These are phyloP conservation scores for Alnus glutinosa DNA, from an alignment of 306 rosid genomes.

Conservation along the genomic window DNA sequence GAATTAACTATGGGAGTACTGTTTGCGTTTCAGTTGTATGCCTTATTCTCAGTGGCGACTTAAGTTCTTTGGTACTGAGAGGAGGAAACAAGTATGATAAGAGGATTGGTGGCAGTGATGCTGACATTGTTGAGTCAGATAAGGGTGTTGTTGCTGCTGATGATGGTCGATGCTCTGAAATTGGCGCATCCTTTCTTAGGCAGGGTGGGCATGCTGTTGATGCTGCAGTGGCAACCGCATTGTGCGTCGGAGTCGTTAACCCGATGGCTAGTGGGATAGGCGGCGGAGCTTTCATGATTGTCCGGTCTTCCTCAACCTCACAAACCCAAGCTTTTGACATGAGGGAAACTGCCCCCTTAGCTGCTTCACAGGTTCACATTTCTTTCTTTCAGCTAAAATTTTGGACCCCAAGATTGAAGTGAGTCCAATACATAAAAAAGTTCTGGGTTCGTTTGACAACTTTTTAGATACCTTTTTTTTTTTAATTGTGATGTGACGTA, in stretches of 20 bases:
- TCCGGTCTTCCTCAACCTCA: slow-evolving; percentile 58
- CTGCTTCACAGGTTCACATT: slow-evolving; percentile 78
- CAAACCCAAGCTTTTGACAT: slow-evolving; percentile 69
- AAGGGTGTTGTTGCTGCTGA: slow-evolving; percentile 90
- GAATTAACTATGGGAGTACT: neutral
- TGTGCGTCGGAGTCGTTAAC: slow-evolving; percentile 79
- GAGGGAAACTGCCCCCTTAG: slow-evolving; percentile 93
- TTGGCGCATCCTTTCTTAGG: slow-evolving; percentile 73
- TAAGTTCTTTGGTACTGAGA: slow-evolving; percentile 28
- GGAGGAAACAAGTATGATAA: slow-evolving; percentile 22
- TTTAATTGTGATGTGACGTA: too few species aligned
- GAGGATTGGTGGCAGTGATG: slow-evolving; percentile 10
- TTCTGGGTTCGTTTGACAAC: too few species aligned
- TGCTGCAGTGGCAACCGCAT: slow-evolving; percentile 87
- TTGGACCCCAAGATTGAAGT: neutral
- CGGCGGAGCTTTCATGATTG: slow-evolving; percentile 83
- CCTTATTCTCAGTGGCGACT: slow-evolving; percentile 35
- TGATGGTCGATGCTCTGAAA: slow-evolving; percentile 73
- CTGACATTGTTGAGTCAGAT: slow-evolving; percentile 60
- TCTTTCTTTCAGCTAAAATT: slow-evolving; percentile 30
- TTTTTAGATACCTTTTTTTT: too few species aligned
- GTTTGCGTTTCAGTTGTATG: slow-evolving; percentile 45
- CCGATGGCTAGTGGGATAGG: slow-evolving; percentile 88
- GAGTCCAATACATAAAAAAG: too few species aligned
- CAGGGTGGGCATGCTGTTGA: slow-evolving; percentile 93